Percentiles rank a stretch among this genome's conserved stretches.
Conservation (phyloP, 2,329 filamentous ascomycete genomes). For the Diplodia sapinea region DNA sequence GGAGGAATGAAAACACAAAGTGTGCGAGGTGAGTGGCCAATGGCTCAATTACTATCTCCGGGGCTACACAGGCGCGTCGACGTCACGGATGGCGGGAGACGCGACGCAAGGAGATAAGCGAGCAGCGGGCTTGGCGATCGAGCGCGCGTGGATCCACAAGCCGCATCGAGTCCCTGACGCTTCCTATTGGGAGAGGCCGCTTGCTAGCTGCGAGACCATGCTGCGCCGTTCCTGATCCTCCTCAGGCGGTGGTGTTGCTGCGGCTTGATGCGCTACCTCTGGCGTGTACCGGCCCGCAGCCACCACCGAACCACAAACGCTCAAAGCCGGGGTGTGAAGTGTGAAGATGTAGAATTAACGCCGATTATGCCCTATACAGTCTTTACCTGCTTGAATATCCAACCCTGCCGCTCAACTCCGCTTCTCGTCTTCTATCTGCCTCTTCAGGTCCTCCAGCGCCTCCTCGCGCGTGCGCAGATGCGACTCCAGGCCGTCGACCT, state of each 20-base stretch:
- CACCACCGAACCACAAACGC: not conserved
- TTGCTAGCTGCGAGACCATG: not conserved
- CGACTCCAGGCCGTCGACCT: conserved; percentile 85
- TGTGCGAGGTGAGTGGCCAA: conserved; percentile 20
- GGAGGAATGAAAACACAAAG: not conserved
- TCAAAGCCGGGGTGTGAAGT: not conserved
- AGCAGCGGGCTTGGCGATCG: conserved; percentile 24
- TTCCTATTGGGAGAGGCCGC: not conserved
- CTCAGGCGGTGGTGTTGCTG: not conserved
- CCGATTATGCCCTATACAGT: conserved; percentile 30
- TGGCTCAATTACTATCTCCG: conserved; percentile 27
- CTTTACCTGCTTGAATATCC: conserved; percentile 6
- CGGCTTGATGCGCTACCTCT: not conserved
- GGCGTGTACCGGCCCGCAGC: not conserved
- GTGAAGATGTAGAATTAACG: conserved; percentile 21
- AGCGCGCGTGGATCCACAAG: not conserved
- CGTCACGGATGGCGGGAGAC: conserved; percentile 31
- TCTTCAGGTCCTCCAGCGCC: conserved; percentile 74
- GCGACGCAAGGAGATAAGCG: conserved; percentile 30
- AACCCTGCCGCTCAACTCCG: conserved; percentile 27
- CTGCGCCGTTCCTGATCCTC: conserved; percentile 5
- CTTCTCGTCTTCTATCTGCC: conserved; percentile 89
- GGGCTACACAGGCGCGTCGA: conserved; percentile 29
- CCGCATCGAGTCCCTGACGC: conserved; percentile 13
- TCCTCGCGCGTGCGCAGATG: conserved; percentile 80